Conservation (phyloP, 2,329 filamentous ascomycete genomes). For the Laburnicola sp. region DNA sequence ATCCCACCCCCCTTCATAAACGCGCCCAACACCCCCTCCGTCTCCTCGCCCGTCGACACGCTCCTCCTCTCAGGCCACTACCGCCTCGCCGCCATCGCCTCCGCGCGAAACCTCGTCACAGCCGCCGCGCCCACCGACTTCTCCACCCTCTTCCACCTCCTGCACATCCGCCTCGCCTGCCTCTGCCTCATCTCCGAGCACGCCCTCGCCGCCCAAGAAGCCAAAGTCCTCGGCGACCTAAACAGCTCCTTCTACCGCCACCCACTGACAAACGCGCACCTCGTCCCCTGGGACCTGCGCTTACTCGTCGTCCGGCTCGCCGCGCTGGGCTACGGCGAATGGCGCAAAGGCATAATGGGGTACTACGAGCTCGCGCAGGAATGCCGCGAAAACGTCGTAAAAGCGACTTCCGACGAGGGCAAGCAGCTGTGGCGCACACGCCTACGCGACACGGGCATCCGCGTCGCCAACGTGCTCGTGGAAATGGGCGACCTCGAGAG, state of each 20-base stretch:
- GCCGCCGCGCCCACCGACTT: slow-evolving; percentile 59
- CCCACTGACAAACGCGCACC: slow-evolving; percentile 52
- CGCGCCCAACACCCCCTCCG: slow-evolving; percentile 65
- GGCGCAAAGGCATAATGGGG: slow-evolving; percentile 80
- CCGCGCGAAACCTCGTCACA: slow-evolving; percentile 63
- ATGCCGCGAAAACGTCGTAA: slow-evolving; percentile 63
- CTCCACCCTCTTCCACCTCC: slow-evolving; percentile 69
- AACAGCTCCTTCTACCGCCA: slow-evolving; percentile 57
- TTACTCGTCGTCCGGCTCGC: slow-evolving; percentile 82
- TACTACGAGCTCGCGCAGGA: slow-evolving; percentile 87
- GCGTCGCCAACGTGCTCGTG: slow-evolving; percentile 67
- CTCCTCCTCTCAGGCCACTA: slow-evolving; percentile 77
- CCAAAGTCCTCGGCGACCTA: slow-evolving; percentile 64
- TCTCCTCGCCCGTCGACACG: slow-evolving; percentile 63
- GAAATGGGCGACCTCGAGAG: slow-evolving; percentile 88
- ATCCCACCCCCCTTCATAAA: slow-evolving; percentile 69
- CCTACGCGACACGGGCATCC: slow-evolving; percentile 72
- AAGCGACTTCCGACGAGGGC: slow-evolving; percentile 52
- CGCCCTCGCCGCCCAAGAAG: slow-evolving; percentile 61
- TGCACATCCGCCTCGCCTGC: slow-evolving; percentile 81
- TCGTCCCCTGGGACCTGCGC: slow-evolving; percentile 86
- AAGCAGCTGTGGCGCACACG: slow-evolving; percentile 70
- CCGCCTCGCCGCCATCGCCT: slow-evolving; percentile 72
- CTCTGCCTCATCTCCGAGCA: slow-evolving; percentile 75
- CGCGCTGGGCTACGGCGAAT: slow-evolving; percentile 82